Percentiles rank a stretch among this genome's conserved stretches.
Evolutionary conservation across 306 rosid genomes (phyloP).

Genomic region (Gastrolobium bilobum): DNA sequence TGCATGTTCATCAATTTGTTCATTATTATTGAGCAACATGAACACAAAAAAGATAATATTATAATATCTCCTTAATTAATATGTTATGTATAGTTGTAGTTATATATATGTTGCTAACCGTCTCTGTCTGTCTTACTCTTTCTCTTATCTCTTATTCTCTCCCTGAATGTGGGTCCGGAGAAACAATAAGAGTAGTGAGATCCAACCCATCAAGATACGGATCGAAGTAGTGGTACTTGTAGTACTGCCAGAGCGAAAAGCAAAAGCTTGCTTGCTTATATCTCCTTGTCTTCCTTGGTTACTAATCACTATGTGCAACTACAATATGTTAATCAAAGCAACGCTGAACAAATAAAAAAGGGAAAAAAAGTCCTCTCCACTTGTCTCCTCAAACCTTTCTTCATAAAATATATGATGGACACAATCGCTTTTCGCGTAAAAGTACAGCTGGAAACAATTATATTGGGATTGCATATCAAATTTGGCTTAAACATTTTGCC

Average conservation of each 20-base stretch:
- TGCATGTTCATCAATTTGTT: constrained; percentile 16
- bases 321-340: background rate
- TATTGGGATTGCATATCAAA: constrained; percentile 17
- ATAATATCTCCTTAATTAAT: constrained; percentile 6
- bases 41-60: background rate
- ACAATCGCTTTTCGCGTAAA: constrained; percentile 24
- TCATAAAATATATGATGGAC: background rate
- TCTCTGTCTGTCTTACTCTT: background rate
- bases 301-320: background rate
- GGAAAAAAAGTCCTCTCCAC: constrained; percentile 41
- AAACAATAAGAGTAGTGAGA: constrained; percentile 51
- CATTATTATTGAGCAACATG: background rate
- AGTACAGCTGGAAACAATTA: constrained; percentile 9
- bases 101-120: background rate
- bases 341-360: background rate
- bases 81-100: background rate
- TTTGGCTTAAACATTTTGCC: constrained; percentile 30
- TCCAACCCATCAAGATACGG: constrained; percentile 69
- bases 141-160: constrained; percentile 27
- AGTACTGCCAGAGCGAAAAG: constrained; percentile 40
- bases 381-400: constrained; percentile 31
- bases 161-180: constrained; percentile 38
- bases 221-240: constrained; percentile 49
- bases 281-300: constrained; percentile 21
- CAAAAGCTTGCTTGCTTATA: constrained; percentile 22